A percentile compares a stretch with the other conserved stretches of the same genome.
phyloP scores from a whole-genome alignment of 129 eudicot species.

The Pulicaria dysenterica region DNA sequence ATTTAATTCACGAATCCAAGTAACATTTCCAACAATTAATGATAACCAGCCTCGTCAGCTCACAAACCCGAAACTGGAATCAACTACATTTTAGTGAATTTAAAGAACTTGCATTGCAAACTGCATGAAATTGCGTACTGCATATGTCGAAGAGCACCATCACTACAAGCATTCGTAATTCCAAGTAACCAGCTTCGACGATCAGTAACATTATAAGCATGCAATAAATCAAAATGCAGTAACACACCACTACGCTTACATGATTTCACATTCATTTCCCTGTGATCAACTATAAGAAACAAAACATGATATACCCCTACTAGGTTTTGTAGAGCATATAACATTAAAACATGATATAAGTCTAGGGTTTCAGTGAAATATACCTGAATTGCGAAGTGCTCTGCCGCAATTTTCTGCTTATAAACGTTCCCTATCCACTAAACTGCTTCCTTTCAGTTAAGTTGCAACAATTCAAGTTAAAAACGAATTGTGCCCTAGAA shows the following conservation, averaged over 20 bases:
- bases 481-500: slow-evolving; percentile 44
- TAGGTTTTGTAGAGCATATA: slow-evolving; percentile 52
- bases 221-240: slow-evolving; percentile 40
- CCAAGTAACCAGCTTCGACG: neutral
- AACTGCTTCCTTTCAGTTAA: slow-evolving; percentile 35
- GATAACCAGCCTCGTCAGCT: neutral
- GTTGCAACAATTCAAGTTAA: slow-evolving; percentile 43
- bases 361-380: slow-evolving; percentile 47
- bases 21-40: neutral
- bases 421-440: slow-evolving; percentile 11
- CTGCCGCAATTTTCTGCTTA: slow-evolving; percentile 39
- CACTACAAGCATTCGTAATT: neutral
- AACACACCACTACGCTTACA: slow-evolving; percentile 11
- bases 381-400: slow-evolving; percentile 54
- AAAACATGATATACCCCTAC: slow-evolving; percentile 26
- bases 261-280: slow-evolving; percentile 27
- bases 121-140: too few species aligned
- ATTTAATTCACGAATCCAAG: neutral
- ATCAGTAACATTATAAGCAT: slow-evolving; percentile 8
- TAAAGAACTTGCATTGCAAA: too few species aligned
- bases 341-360: slow-evolving; percentile 39
- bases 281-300: slow-evolving; percentile 31
- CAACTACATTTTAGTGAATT: neutral
- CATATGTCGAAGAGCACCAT: neutral
- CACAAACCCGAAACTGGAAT: too few species aligned